Evolutionary conservation across 129 eudicot species (phyloP), one percentile per base, ranked within the genome.

Genomic region (Gnaphalium uliginosum): DNA sequence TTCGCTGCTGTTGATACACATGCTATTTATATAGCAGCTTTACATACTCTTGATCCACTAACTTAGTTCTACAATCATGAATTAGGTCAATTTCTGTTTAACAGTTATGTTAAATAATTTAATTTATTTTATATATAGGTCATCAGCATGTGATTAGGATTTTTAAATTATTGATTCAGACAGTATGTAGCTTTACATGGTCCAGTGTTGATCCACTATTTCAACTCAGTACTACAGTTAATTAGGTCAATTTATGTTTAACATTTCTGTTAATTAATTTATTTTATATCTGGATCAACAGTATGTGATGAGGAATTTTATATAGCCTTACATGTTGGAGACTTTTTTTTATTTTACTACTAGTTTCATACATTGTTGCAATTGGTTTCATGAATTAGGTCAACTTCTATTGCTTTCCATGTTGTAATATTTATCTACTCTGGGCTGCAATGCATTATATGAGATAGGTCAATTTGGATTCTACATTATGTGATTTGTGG

Each of bases 231-330:
- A 18, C 46, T 74, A 53, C 32, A 41, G n/a, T 29, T 27, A 72
- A 72, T 63, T 65, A 72, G 83, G 83, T 79, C 35, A 72, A 37
- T 23, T 71, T 71, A 30, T 37, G 7, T 61, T 23, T 41, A 59
- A 57, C 26, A 0, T 2, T 58, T 22, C 22, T 58, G 29, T 58
- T 21, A 2, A 46, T 3, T 46, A 13, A 2, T 13, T 2, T 43
- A 13, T 43, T 43, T 11, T 46, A 46, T 46, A 14, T 46, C 18
- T 3, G 13, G 51, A 5, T 43, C 51, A 43, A 2, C 51, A 43
- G 18, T 4, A 11, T 46, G n/a, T 13, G 53, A 46, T 46, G 3
- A 46, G 18, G 18, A 13, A 4, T 3, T 46, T 11, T 14, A 8
- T 3, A 46, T 46, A 46, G 53, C 53, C n/a, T 46, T 46, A 14